A percentile compares a stretch with the other conserved stretches of the same genome.
These are phyloP conservation scores for Kappamyces sp. DNA, from an alignment of 192 early-diverging fungal genomes.

Conservation along the genomic window DNA sequence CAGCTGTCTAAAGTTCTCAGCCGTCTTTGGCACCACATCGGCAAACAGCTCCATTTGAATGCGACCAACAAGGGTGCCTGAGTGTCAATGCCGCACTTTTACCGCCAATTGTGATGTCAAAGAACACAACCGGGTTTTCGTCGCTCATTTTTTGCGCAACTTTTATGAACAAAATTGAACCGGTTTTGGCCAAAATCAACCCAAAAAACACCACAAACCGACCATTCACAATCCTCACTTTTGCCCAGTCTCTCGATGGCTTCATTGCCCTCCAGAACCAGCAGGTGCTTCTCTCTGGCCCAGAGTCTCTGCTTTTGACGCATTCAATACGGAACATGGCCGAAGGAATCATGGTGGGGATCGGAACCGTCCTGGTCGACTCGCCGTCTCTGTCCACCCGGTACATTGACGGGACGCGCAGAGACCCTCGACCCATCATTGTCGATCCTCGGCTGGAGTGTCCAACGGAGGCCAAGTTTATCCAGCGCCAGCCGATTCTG, in stretches of 20 bases:
- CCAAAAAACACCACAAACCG: background rate
- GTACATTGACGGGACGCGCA: constrained; percentile 11
- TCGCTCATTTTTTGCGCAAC: constrained; percentile 14
- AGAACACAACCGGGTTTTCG: constrained; percentile 47
- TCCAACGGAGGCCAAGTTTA: constrained; percentile 51
- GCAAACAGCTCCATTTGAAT: constrained; percentile 60
- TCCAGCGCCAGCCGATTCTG: constrained; percentile 24
- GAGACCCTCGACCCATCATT: constrained; percentile 70
- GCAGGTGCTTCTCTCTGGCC: constrained; percentile 65
- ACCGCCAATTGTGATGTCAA: constrained; percentile 47
- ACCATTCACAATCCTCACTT: constrained; percentile 75
- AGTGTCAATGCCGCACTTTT: constrained; percentile 21
- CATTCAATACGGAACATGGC: constrained; percentile 68
- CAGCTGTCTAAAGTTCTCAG: constrained; percentile 92
- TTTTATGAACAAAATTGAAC: constrained; percentile 6
- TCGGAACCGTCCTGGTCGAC: constrained; percentile 74
- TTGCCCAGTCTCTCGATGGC: constrained; percentile 84
- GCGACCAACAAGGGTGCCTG: constrained; percentile 30
- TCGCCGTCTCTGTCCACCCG: constrained; percentile 64
- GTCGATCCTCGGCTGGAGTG: constrained; percentile 66
- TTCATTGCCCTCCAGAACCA: constrained; percentile 56
- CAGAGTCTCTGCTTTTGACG: constrained; percentile 71
- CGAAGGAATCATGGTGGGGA: constrained; percentile 82
- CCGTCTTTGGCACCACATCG: constrained; percentile 86
- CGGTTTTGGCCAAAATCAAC: no score